Percentiles rank a stretch among this genome's conserved stretches.
These are phyloP conservation scores for Erysimum cheiri DNA, from an alignment of 441 rosid genomes.

Conservation along the genomic window DNA sequence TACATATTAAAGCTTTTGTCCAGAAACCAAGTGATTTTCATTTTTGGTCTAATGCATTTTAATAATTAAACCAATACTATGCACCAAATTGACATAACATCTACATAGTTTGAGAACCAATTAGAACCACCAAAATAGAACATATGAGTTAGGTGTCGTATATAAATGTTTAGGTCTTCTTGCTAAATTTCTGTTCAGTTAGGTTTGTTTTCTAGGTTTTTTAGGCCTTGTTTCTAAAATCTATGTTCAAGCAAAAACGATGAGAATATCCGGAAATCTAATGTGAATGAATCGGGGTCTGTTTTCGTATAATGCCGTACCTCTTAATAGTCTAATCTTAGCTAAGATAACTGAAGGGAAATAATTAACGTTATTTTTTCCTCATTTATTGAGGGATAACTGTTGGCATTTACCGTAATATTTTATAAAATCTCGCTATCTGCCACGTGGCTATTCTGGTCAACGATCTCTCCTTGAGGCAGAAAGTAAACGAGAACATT, in stretches of 20 bases:
- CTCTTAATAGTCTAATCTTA: no score
- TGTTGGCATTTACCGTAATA: conserved; percentile 24
- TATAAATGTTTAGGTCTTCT: background rate
- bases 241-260: conserved; percentile 6
- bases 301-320: conserved; percentile 7
- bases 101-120: background rate
- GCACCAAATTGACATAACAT: background rate
- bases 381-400: background rate
- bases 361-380: background rate
- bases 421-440: background rate
- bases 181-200: conserved; percentile 17
- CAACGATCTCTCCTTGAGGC: conserved; percentile 32
- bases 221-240: conserved; percentile 16
- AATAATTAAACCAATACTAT: background rate
- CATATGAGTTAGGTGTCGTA: conserved; percentile 22
- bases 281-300: background rate
- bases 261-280: background rate
- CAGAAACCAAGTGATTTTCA: background rate
- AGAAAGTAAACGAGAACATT: conserved; percentile 23
- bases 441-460: conserved; percentile 28
- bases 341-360: no score
- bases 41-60: background rate
- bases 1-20: background rate
- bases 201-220: conserved; percentile 26
- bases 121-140: background rate